Base-by-base conservation (phyloP, 768 basidiomycete species). In the Termitomyces eurrhizus region DNA sequence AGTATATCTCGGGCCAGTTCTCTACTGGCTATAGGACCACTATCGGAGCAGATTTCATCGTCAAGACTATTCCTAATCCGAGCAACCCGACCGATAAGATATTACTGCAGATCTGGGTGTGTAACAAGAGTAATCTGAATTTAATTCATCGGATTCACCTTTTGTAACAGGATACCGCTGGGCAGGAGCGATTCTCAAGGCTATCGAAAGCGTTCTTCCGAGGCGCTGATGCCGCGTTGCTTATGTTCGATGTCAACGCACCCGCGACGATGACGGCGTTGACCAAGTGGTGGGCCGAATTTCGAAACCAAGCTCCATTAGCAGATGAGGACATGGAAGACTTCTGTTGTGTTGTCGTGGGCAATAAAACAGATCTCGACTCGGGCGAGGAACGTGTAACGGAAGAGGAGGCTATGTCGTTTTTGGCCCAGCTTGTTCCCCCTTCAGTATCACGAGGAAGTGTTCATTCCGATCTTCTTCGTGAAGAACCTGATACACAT, bases 31-130 rank as follows among this genome's bases (percentile, higher is more conserved):
- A 94, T 71, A 79, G 90, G 52, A 88, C 92, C 1, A 95, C 93
- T 3, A 93, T 95, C 45, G 93, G 92, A 21, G 86, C 89, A n/a
- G 92, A 95, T 73, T 95, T 94, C 60, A 90, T 93, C 53, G 81
- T 86, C 0, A 93, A 92, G 70, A 84, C 83, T 0, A 67, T 93
- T 12, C 83, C 85, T 0, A 84, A 90, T 67, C 83, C 86, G 46
- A 78, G 67, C 4, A 74, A 77, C 16, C 76, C 80, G 45, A 81
- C 77, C 7, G 82, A 90, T 65, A 72, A 76, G 1, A 80, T 93
- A 9, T 83, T 83, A 9, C 74, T 94, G 60, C 88, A 91, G 71
- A 90, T 81, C 45, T 81, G 79, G 80, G 80, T 80, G 41, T 61
- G 65, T 74, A 55, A 50, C 35, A 21, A 46, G 57, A 58, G 39